Evolutionary conservation across 768 basidiomycete species (phyloP).

Genomic region (Dioszegia crocea): DNA sequence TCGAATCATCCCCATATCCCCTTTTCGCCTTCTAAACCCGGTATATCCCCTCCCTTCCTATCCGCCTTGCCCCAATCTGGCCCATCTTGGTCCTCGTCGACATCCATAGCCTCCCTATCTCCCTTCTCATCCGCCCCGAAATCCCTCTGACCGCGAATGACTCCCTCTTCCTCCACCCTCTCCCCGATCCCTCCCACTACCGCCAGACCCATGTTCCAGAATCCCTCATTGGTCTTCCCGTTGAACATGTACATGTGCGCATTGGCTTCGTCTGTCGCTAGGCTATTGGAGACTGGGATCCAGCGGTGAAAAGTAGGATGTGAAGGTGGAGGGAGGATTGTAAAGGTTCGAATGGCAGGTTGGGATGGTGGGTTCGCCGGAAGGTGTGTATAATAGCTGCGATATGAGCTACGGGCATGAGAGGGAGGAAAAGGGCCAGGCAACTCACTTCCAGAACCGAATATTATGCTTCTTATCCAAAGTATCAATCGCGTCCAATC

Average conservation of each 20-base stretch:
- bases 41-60: constrained; percentile 20
- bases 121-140: background rate
- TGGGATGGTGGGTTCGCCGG: constrained; percentile 65
- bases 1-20: background rate
- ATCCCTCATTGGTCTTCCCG: constrained; percentile 76
- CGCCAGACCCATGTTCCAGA: constrained; percentile 74
- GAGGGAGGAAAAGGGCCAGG: too few species aligned
- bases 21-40: background rate
- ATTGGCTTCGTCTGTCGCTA: constrained; percentile 70
- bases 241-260: constrained; percentile 89
- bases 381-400: constrained; percentile 73
- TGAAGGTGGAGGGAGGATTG: constrained; percentile 61
- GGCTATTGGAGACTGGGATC: constrained; percentile 61
- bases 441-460: constrained; percentile 40
- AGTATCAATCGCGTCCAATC: constrained; percentile 63
- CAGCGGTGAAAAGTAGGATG: constrained; percentile 56
- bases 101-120: background rate
- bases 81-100: background rate
- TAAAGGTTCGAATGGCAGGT: constrained; percentile 65
- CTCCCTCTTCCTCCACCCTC: constrained; percentile 41
- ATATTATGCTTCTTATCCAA: constrained; percentile 57
- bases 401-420: background rate
- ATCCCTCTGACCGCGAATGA: background rate
- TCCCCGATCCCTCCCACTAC: constrained; percentile 54
- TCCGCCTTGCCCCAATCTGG: constrained; percentile 21